Percentiles rank a stretch among this genome's conserved stretches.
These are phyloP conservation scores for Phytophthora citricola DNA, from an alignment of 352 stramenopile genomes.

Conservation along the genomic window DNA sequence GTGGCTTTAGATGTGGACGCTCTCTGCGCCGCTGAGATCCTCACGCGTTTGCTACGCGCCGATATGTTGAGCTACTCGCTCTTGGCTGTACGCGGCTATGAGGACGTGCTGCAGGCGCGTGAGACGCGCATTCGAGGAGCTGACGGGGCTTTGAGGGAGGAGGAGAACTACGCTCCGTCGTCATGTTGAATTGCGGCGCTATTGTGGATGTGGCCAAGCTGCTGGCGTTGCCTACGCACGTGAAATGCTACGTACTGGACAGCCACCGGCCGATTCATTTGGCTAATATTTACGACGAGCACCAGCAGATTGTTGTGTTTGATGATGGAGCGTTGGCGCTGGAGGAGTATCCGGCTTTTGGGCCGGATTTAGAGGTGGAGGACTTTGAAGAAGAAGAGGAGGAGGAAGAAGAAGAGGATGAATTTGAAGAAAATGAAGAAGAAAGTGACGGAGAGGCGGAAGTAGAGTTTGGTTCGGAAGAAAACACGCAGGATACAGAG, in stretches of 20 bases:
- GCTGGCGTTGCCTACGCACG: constrained; percentile 62
- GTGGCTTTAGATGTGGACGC: constrained; percentile 95
- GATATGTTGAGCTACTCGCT: constrained; percentile 83
- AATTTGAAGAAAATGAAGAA: constrained; percentile 41
- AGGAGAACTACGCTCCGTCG: constrained; percentile 86
- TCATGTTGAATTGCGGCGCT: constrained; percentile 96
- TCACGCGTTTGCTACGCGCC: constrained; percentile 82
- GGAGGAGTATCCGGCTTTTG: constrained; percentile 86
- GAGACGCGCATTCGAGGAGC: constrained; percentile 72
- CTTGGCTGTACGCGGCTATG: constrained; percentile 81
- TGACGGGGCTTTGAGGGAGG: constrained; percentile 39
- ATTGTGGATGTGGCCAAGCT: constrained; percentile 92
- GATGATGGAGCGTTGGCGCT: constrained; percentile 75
- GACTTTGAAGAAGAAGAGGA: constrained; percentile 74
- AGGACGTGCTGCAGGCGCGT: constrained; percentile 82
- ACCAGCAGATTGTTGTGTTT: constrained; percentile 84
- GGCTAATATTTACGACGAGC: constrained; percentile 94
- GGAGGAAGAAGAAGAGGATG: constrained; percentile 62
- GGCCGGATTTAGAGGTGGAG: constrained; percentile 80
- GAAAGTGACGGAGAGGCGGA: constrained; percentile 53
- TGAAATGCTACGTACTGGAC: constrained; percentile 96
- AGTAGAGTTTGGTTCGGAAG: constrained; percentile 52
- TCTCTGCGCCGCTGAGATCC: constrained; percentile 94
- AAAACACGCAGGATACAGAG: constrained; percentile 29
- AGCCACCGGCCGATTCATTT: constrained; percentile 96